These are phyloP conservation scores for Citrullus mucosospermus DNA, from an alignment of 306 rosid genomes.

Conservation along the genomic window DNA sequence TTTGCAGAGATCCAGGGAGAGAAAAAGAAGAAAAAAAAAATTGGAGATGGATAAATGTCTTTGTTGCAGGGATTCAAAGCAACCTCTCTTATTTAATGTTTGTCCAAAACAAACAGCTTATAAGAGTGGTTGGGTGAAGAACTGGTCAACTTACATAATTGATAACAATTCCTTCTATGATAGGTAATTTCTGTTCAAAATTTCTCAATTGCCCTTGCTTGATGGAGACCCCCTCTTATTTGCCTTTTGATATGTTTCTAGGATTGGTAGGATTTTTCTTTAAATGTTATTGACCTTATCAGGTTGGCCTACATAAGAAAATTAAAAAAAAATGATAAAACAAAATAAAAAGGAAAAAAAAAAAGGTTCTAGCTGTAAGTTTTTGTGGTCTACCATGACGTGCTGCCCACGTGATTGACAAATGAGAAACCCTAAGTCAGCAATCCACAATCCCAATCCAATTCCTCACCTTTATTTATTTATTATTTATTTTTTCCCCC, in stretches of 20 bases:
- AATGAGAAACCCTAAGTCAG: slow-evolving; percentile 45
- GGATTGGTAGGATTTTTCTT: slow-evolving; percentile 7
- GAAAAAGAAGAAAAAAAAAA: neutral
- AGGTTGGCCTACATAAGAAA: slow-evolving; percentile 27
- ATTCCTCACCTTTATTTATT: neutral
- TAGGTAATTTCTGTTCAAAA: slow-evolving; percentile 15
- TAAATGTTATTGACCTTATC: slow-evolving; percentile 49
- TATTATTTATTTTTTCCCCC: neutral
- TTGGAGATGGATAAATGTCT: slow-evolving; percentile 11
- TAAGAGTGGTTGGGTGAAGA: slow-evolving; percentile 41
- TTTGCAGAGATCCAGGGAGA: neutral
- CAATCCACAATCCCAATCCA: slow-evolving; percentile 29
- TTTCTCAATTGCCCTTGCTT: neutral
- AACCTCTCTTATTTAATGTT: slow-evolving; percentile 17
- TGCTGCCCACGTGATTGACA: slow-evolving; percentile 89
- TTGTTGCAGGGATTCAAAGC: slow-evolving; percentile 51
- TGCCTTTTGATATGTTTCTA: slow-evolving; percentile 6
- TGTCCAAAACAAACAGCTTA: slow-evolving; percentile 16
- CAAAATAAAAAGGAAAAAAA: neutral
- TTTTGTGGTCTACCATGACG: slow-evolving; percentile 64
- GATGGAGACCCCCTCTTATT: slow-evolving; percentile 15
- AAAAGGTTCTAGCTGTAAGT: slow-evolving; percentile 15
- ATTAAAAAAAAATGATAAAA: neutral
- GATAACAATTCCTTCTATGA: slow-evolving; percentile 24
- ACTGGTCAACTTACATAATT: slow-evolving; percentile 43